phyloP scores from a whole-genome alignment of 2,329 filamentous ascomycete genomes.

The Bipolaris cookei region DNA sequence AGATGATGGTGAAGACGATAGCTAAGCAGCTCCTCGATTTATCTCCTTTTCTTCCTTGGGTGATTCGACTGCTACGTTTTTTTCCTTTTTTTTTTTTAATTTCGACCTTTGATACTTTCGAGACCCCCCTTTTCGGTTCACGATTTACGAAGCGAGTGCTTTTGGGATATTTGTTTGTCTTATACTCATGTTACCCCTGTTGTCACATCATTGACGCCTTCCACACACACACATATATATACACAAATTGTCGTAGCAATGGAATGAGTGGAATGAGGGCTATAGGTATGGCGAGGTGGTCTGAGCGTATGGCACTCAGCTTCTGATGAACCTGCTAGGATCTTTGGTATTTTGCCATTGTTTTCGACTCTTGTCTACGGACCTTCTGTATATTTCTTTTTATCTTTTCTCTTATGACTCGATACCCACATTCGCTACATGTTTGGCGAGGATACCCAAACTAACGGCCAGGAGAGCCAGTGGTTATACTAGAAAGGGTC shows the following conservation, averaged over 20 bases:
- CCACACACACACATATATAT: conserved; percentile 24
- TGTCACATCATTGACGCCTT: conserved; percentile 32
- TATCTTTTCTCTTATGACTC: conserved; percentile 13
- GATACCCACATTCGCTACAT: conserved; percentile 41
- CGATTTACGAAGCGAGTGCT: conserved; percentile 50
- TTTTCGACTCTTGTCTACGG: conserved; percentile 11
- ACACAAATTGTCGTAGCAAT: conserved; percentile 45
- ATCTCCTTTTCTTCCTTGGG: conserved; percentile 7
- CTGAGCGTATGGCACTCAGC: conserved; percentile 26
- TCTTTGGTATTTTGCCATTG: conserved; percentile 13
- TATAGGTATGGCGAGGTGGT: conserved; percentile 32
- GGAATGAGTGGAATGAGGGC: conserved; percentile 26
- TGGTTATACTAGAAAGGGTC: conserved; percentile 44
- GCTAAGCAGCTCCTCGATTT: conserved; percentile 24
- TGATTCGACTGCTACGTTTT: conserved; percentile 24
- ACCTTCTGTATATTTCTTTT: conserved; percentile 20
- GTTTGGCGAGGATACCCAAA: conserved; percentile 28
- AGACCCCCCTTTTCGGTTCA: conserved; percentile 37
- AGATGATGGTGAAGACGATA: conserved; percentile 59
- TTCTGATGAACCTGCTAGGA: conserved; percentile 2
- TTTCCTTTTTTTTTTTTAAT: conserved; percentile 15
- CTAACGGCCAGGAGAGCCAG: conserved; percentile 27
- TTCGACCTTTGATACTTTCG: conserved; percentile 27
- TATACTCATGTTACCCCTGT: conserved; percentile 41
- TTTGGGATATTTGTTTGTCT: conserved; percentile 37